Percentiles rank a stretch among this genome's conserved stretches.
Evolutionary conservation across 805 yeast species (phyloP).

Genomic region (Saturnispora sanitii): DNA sequence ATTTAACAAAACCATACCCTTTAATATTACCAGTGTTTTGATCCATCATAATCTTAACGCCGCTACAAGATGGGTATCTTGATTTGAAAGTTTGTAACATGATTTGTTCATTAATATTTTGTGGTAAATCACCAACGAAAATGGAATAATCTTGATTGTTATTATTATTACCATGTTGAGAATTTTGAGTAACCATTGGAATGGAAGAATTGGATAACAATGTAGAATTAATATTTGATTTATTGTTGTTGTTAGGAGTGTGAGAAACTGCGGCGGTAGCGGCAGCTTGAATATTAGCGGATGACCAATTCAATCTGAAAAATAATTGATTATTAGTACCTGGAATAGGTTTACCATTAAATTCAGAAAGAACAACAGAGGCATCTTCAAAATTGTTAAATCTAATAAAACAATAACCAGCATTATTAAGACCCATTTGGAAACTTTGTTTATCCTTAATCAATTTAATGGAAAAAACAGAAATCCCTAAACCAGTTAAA

Average conservation of each 20-base stretch:
- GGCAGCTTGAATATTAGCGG: constrained; percentile 25
- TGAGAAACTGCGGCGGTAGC: constrained; percentile 15
- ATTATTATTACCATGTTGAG: neutral
- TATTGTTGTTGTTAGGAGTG: no score
- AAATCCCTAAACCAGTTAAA: constrained; percentile 46
- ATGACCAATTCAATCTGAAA: constrained; percentile 76
- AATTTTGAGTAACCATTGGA: neutral
- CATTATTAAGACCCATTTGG: constrained; percentile 31
- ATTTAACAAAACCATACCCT: constrained; percentile 88
- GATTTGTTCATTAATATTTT: constrained; percentile 58
- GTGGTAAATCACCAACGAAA: constrained; percentile 78
- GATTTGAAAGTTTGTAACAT: constrained; percentile 58
- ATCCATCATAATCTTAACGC: constrained; percentile 74
- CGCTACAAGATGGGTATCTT: constrained; percentile 61
- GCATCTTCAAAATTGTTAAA: constrained; percentile 56
- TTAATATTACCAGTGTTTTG: constrained; percentile 58
- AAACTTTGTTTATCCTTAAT: constrained; percentile 51
- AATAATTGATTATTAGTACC: constrained; percentile 41
- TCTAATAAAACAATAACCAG: constrained; percentile 78
- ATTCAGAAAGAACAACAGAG: constrained; percentile 48
- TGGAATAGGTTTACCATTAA: constrained; percentile 63
- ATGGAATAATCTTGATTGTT: constrained; percentile 67
- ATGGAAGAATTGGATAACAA: constrained; percentile 9
- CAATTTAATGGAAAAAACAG: constrained; percentile 46
- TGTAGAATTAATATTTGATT: constrained; percentile 7